Conservation (phyloP, 306 rosid species). For the Cucumis sativus region DNA sequence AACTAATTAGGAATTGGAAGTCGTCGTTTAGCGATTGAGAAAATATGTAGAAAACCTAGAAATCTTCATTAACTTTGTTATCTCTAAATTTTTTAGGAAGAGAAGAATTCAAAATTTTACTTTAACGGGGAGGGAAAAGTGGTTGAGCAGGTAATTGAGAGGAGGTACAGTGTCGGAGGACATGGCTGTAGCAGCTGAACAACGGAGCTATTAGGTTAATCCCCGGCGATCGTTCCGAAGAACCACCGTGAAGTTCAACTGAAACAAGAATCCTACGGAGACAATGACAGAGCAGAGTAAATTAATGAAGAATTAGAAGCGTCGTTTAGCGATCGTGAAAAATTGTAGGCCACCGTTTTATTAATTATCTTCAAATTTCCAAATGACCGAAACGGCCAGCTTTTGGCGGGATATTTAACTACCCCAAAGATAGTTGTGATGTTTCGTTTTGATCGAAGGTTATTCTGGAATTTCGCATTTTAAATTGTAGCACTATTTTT, state of each 20-base stretch:
- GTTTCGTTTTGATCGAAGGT: background rate
- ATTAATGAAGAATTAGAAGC: too few species aligned
- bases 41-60: background rate
- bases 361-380: background rate
- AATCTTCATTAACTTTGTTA: background rate
- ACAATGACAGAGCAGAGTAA: too few species aligned
- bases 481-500: too few species aligned
- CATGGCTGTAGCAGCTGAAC: slow-evolving; percentile 17
- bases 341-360: background rate
- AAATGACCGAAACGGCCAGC: background rate
- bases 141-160: slow-evolving; percentile 43
- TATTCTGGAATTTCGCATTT: background rate
- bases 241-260: background rate
- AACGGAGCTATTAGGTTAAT: background rate
- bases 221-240: slow-evolving; percentile 4
- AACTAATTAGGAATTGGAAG: background rate
- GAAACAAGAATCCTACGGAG: background rate
- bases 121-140: slow-evolving; percentile 55
- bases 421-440: background rate
- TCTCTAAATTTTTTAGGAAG: background rate
- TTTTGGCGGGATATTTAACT: background rate
- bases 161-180: slow-evolving; percentile 49
- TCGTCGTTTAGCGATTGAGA: background rate
- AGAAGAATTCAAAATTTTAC: slow-evolving; percentile 18
- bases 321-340: background rate